phyloP scores from a whole-genome alignment of 2,329 filamentous ascomycete genomes.

The Paecilomyces sp. region DNA sequence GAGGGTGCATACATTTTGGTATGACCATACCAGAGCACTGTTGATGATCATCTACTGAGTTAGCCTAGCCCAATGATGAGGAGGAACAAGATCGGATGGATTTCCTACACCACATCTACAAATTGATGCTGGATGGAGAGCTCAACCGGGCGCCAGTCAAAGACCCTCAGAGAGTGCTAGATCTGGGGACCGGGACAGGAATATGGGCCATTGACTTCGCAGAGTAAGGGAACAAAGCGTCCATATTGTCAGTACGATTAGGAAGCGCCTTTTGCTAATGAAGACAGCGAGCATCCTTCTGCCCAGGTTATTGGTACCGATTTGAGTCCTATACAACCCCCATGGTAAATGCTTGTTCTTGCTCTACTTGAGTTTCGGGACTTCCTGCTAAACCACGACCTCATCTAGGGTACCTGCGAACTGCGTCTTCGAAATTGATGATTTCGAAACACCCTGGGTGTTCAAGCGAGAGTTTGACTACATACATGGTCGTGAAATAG shows the following conservation, averaged over 20 bases:
- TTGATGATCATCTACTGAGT: background rate
- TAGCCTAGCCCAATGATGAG: constrained; percentile 7
- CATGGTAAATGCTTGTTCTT: background rate
- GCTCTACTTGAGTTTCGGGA: background rate
- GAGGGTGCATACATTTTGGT: background rate
- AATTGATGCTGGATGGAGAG: constrained; percentile 7
- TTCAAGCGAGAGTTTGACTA: constrained; percentile 8
- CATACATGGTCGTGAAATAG: constrained; percentile 4
- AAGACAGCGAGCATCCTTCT: constrained; percentile 18
- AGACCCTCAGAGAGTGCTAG: constrained; percentile 10
- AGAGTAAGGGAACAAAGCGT: constrained; percentile 24
- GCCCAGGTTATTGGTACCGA: constrained; percentile 37
- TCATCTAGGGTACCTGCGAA: constrained; percentile 18
- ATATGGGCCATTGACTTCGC: constrained; percentile 48
- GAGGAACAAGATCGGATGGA: constrained; percentile 8
- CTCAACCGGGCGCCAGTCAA: constrained; percentile 6
- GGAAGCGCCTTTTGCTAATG: background rate
- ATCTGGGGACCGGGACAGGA: constrained; percentile 6
- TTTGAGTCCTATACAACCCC: constrained; percentile 38
- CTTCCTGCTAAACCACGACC: background rate
- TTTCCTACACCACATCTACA: constrained; percentile 10
- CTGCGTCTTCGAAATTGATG: constrained; percentile 9
- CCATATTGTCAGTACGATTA: constrained; percentile 14
- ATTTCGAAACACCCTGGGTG: constrained; percentile 7
- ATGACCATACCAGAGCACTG: background rate